Percentiles rank a stretch among this genome's conserved stretches.
Conservation (phyloP, 2,329 filamentous ascomycete species). For the Arthrinium phaeospermum region DNA sequence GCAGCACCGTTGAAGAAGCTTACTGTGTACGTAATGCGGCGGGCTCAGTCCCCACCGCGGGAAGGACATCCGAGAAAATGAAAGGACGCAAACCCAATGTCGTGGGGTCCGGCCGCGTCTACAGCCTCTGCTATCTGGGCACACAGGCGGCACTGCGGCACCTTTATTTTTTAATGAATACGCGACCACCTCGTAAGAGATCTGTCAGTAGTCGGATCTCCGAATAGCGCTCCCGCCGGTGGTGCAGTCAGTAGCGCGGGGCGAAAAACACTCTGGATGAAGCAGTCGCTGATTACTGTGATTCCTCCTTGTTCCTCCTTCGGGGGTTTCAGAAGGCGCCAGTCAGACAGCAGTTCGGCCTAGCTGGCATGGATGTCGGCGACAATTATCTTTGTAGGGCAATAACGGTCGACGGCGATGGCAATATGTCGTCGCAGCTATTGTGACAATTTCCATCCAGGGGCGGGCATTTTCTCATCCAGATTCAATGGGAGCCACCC, state of each 20-base stretch:
- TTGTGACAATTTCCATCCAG: constrained; percentile 13
- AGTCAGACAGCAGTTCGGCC: neutral
- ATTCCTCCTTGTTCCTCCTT: neutral
- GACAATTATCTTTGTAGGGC: neutral
- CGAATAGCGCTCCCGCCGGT: neutral
- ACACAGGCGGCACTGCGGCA: neutral
- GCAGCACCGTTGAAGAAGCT: constrained; percentile 7
- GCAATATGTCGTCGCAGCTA: neutral
- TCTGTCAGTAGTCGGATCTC: neutral
- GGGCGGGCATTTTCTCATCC: neutral
- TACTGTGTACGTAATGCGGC: constrained; percentile 8
- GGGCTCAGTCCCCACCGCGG: neutral
- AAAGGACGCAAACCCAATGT: neutral
- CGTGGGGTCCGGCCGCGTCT: neutral
- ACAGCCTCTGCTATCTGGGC: neutral
- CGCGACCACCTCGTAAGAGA: neutral
- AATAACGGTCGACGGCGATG: neutral
- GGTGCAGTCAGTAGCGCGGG: constrained; percentile 1
- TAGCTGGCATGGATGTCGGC: neutral
- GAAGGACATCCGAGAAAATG: constrained; percentile 14
- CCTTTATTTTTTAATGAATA: neutral
- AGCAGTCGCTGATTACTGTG: neutral
- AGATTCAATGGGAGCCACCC: constrained; percentile 1
- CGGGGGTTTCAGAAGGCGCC: neutral
- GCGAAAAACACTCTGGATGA: neutral